Percentiles rank a stretch among this genome's conserved stretches.
These are phyloP conservation scores for Cyclotella atomus DNA, from an alignment of 108 stramenopile genomes.

Conservation along the genomic window DNA sequence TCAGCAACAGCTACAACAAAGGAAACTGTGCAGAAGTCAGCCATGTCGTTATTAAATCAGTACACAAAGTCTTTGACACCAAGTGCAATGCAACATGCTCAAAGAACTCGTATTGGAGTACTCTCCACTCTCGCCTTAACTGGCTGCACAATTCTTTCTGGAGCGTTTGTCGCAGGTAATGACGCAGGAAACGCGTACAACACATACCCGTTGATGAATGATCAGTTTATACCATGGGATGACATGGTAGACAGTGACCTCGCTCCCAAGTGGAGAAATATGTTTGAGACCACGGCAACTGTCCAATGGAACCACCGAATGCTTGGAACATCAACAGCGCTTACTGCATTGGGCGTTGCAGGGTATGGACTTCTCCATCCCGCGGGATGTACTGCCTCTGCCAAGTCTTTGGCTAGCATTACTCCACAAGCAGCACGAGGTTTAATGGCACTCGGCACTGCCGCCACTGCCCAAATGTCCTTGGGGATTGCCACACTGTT, in stretches of 20 bases:
- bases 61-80: constrained; percentile 43
- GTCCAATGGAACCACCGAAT: constrained; percentile 98
- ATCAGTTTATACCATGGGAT: constrained; percentile 87
- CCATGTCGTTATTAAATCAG: constrained; percentile 35
- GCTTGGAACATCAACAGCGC: constrained; percentile 87
- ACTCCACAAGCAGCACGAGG: constrained; percentile 80
- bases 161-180: constrained; percentile 98
- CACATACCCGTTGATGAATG: constrained; percentile 93
- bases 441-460: constrained; percentile 77
- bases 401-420: constrained; percentile 20
- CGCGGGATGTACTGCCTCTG: constrained; percentile 14
- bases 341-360: constrained; percentile 69
- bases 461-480: constrained; percentile 83
- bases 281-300: constrained; percentile 96
- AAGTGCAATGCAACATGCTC: constrained; percentile 64
- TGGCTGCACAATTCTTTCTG: constrained; percentile 86
- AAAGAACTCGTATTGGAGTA: constrained; percentile 60
- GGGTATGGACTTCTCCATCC: constrained; percentile 64
- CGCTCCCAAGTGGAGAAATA: constrained; percentile 78
- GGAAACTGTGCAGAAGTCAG: constrained; percentile 15
- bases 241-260: constrained; percentile 61
- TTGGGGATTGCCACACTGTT: constrained; percentile 96
- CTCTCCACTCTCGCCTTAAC: constrained; percentile 71
- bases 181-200: constrained; percentile 98
- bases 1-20: not conserved